phyloP scores from a whole-genome alignment of 768 basidiomycete genomes.

The Leucosporidium scottii region DNA sequence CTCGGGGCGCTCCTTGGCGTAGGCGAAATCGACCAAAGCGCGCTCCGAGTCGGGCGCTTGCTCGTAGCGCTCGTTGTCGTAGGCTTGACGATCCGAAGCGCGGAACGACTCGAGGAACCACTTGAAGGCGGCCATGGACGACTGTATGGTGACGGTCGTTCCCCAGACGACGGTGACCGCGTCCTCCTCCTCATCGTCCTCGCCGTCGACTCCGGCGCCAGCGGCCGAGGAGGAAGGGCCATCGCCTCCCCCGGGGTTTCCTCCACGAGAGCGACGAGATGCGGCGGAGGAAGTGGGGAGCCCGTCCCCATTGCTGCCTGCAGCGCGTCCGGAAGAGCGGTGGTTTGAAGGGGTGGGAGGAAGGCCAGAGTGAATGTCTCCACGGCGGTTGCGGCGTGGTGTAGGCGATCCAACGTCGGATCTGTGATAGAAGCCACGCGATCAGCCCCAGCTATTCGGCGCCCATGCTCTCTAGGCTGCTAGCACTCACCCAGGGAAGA shows the following conservation, averaged over 20 bases:
- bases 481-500: constrained; percentile 46
- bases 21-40: constrained; percentile 25
- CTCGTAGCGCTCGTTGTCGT: constrained; percentile 46
- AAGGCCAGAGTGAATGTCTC: constrained; percentile 82
- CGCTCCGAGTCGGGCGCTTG: background rate
- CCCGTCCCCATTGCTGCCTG: constrained; percentile 19
- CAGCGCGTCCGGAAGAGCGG: constrained; percentile 44
- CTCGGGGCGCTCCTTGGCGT: constrained; percentile 35
- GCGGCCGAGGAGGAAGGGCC: constrained; percentile 20
- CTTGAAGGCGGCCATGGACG: constrained; percentile 84
- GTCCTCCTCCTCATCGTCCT: constrained; percentile 39
- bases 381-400: constrained; percentile 64
- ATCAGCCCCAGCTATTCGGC: background rate
- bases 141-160: constrained; percentile 83
- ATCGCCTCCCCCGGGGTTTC: constrained; percentile 22
- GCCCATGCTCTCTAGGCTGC: background rate
- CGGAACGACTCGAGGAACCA: constrained; percentile 90
- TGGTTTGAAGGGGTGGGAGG: constrained; percentile 45
- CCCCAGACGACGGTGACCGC: constrained; percentile 89
- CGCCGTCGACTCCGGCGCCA: constrained; percentile 11
- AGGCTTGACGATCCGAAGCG: constrained; percentile 54
- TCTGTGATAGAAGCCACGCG: background rate
- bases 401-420: constrained; percentile 48
- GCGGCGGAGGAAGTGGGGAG: constrained; percentile 27
- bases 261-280: background rate